A percentile compares a stretch with the other conserved stretches of the same genome.
phyloP scores from a whole-genome alignment of 768 basidiomycete species.

The Hypholoma sublateritium region DNA sequence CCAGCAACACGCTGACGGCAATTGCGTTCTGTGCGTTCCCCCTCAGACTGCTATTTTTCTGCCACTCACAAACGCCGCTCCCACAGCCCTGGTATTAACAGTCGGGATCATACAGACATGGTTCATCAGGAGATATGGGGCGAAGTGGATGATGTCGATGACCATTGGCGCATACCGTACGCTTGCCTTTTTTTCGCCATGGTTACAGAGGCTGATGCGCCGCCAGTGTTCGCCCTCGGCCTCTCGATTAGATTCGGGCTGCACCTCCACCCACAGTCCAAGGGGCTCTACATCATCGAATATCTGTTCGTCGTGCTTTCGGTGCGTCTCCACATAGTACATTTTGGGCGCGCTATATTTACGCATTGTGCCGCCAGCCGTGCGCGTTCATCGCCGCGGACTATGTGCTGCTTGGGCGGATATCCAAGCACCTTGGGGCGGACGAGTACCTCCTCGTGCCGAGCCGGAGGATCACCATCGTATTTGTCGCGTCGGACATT shows the following conservation, averaged over 20 bases:
- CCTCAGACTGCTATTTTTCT: no score
- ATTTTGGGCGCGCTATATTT: not conserved
- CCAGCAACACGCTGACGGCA: slow-evolving; percentile 49
- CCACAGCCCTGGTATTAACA: slow-evolving; percentile 34
- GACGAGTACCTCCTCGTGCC: slow-evolving; percentile 49
- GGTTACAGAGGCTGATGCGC: not conserved
- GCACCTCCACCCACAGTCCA: slow-evolving; percentile 51
- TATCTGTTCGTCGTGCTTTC: slow-evolving; percentile 63
- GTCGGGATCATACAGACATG: slow-evolving; percentile 45
- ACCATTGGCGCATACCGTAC: slow-evolving; percentile 58
- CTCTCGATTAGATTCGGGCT: slow-evolving; percentile 56
- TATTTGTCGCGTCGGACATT: slow-evolving; percentile 65
- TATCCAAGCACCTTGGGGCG: slow-evolving; percentile 50
- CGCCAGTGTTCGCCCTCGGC: slow-evolving; percentile 54
- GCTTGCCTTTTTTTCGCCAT: slow-evolving; percentile 17
- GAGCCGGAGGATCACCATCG: slow-evolving; percentile 46
- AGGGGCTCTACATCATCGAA: slow-evolving; percentile 52
- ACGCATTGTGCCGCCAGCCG: slow-evolving; percentile 39
- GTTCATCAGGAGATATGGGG: slow-evolving; percentile 42
- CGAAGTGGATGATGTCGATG: slow-evolving; percentile 62
- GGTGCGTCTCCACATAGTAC: slow-evolving; percentile 28
- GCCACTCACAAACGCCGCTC: not conserved
- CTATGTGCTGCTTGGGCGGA: slow-evolving; percentile 64
- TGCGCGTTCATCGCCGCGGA: slow-evolving; percentile 75
- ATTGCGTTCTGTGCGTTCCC: slow-evolving; percentile 33